Evolutionary conservation across 2,329 filamentous ascomycete genomes (phyloP).

Genomic region (Acrodontium crateriforme): DNA sequence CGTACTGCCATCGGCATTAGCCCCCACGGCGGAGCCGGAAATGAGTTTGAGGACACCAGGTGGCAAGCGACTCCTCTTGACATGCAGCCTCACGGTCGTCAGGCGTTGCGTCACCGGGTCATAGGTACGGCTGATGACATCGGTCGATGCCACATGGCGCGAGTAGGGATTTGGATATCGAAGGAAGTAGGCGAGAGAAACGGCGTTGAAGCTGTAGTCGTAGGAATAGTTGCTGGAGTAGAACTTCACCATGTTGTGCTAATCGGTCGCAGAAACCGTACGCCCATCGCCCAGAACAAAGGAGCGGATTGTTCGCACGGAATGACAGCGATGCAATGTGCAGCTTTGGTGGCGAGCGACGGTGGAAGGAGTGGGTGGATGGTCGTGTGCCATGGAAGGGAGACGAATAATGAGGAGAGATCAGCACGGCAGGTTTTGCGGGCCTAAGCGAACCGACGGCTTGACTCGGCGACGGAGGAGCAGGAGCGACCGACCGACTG

Average conservation of each 20-base stretch:
- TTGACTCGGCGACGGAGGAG: no score
- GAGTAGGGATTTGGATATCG: conserved; percentile 80
- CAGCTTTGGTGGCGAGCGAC: no score
- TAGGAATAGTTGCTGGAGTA: conserved; percentile 51
- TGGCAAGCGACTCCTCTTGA: conserved; percentile 70
- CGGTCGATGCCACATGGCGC: conserved; percentile 68
- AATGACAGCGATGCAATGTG: no score
- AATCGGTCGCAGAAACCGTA: no score
- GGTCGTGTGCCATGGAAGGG: no score
- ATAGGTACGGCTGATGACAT: conserved; percentile 62
- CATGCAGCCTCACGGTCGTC: conserved; percentile 64
- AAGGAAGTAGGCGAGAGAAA: conserved; percentile 79
- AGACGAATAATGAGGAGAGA: no score
- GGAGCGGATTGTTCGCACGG: no score
- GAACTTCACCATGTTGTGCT: conserved; percentile 44
- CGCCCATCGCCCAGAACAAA: no score
- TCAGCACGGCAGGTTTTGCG: no score
- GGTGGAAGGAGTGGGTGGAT: no score
- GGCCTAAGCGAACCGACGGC: no score
- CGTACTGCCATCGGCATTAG: conserved; percentile 41
- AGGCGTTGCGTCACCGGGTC: conserved; percentile 61
- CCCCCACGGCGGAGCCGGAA: conserved; percentile 54
- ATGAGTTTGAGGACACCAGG: conserved; percentile 61
- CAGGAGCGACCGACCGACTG: no score
- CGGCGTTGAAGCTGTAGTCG: conserved; percentile 69